Base-by-base conservation (phyloP, 768 basidiomycete genomes). In the Lactifluus rugatus region DNA sequence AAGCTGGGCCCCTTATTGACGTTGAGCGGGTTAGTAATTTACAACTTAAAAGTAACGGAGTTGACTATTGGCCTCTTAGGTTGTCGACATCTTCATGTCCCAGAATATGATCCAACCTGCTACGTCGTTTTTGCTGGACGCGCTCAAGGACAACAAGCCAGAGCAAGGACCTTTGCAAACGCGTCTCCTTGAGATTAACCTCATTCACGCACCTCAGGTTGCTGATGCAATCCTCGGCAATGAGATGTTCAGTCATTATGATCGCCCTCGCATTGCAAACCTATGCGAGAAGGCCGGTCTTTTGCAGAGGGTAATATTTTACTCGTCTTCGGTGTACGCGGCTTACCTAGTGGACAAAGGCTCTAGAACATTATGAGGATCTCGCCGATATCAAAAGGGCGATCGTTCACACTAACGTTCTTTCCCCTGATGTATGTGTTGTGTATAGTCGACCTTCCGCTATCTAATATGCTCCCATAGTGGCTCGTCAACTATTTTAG, bases 61-160 rank as follows among this genome's bases (percentile, higher is more conserved):
- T 16, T 41, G 5, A 44, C 28, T 47, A 45, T 52, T 47, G 52
- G 2, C 64, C 56, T n/a, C 16, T 51, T 55, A 88, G 84, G 89
- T 97, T 54, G 93, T 97, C 60, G 96, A 99, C 67, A 96, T 98
- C 66, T 98, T 99, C 78, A 96, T 97, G 93, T 88, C 89, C 0
- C 94, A 96, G 70, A 98, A 97, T 74, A 92, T 98, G 93, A 94
- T 98, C 57, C 96, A 98, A 71, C 95, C 94, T 19, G 96, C 96
- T 5, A 99, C 96, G 0, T 94, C 93, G 1, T 98, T 99, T 85
- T 76, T 98, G 48, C 75, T 99, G 58, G 96, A 98, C 68, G 96
- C 94, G 21, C 78, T 99, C 66, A 98, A 99, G 76, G 96, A 99
- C 56, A 98, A 99, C 77, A 89, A 89, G 69, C 90, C 94, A 0